Evolutionary conservation across 176 grass and related monocot species (phyloP).

Genomic region (Musa acuminata): DNA sequence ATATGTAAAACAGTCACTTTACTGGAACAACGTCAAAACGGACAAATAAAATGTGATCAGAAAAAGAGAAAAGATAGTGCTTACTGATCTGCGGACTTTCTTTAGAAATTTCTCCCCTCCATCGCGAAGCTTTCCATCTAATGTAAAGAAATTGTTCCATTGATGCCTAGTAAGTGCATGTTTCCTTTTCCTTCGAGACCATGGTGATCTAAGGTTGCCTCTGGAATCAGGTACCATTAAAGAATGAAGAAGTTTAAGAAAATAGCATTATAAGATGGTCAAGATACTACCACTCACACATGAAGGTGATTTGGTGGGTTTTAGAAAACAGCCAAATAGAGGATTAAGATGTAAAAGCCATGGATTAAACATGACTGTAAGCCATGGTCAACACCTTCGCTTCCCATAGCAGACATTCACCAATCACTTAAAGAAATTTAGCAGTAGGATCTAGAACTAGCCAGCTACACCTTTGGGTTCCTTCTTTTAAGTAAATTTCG

Average conservation of each 20-base stretch:
- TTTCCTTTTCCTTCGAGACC: conserved; percentile 47
- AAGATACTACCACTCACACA: neutral
- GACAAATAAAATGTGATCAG: neutral
- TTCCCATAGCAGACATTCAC: too few relatives aligned
- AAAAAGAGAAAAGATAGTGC: conserved; percentile 13
- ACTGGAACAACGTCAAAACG: neutral
- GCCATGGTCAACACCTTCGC: too few relatives aligned
- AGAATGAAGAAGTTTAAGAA: neutral
- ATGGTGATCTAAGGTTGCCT: conserved; percentile 75
- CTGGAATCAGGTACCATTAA: conserved; percentile 26
- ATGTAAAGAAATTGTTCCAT: conserved; percentile 53
- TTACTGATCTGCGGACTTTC: conserved; percentile 71
- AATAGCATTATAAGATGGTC: neutral
- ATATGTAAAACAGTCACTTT: neutral
- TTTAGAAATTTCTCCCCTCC: conserved; percentile 69
- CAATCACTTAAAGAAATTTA: neutral
- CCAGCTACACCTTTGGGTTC: neutral
- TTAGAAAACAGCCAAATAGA: neutral
- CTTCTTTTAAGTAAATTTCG: neutral
- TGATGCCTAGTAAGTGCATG: conserved; percentile 38
- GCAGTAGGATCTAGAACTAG: neutral
- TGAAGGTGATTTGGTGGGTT: neutral
- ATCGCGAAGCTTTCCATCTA: conserved; percentile 58
- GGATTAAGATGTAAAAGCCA: neutral
- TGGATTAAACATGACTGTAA: neutral